Evolutionary conservation across 139 green algal species (phyloP), one percentile per base, ranked within the genome.

Genomic region (Nannochloris sp.): DNA sequence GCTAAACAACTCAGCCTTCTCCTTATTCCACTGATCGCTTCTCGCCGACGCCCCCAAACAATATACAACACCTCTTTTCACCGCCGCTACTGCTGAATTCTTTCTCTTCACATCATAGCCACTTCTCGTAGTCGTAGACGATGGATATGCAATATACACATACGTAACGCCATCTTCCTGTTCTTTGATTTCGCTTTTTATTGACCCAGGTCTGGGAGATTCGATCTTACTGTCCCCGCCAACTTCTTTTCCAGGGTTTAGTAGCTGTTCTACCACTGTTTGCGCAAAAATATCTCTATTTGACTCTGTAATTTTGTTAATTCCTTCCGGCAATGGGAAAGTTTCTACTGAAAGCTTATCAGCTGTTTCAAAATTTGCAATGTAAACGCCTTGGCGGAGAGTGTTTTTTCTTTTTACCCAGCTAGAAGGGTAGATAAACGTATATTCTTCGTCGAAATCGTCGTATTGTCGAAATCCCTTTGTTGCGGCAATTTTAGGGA

Each of bases 291-390:
- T 14, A 9, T 48, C 44, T 59, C 15, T 34, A 45, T 32, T 14
- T 19, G 30, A 30, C 53, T 51, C 42, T n/a, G n/a, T n/a, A n/a
- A n/a, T n/a, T n/a, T n/a, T n/a, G 12, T 9, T 19, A 12, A 45
- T 9, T 19, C 37, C 37, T 19, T 9, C 37, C 9, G 37, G 37
- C 37, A 45, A 45, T 27, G 64, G 61, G 0, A 89, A 79, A 29
- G 73, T 62, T 44, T 89, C 82, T 13, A 89, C 45, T 5, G 54
- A 47, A 3, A 81, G 61, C 67, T 89, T 85, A 64, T 88, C 82
- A n/a, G 82, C 78, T 14, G 82, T 87, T 56, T 87, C 74, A 64
- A 77, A 89, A 60, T 89, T 76, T n/a, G 60, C 67, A 30, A 89
- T 77, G 35, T 71, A 73, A 6, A 89, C 15, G 0, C 82, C 82